A percentile compares a stretch with the other conserved stretches of the same genome.
These are phyloP conservation scores for Spinacia oleracea DNA, from an alignment of 179 eudicot species.

Conservation along the genomic window DNA sequence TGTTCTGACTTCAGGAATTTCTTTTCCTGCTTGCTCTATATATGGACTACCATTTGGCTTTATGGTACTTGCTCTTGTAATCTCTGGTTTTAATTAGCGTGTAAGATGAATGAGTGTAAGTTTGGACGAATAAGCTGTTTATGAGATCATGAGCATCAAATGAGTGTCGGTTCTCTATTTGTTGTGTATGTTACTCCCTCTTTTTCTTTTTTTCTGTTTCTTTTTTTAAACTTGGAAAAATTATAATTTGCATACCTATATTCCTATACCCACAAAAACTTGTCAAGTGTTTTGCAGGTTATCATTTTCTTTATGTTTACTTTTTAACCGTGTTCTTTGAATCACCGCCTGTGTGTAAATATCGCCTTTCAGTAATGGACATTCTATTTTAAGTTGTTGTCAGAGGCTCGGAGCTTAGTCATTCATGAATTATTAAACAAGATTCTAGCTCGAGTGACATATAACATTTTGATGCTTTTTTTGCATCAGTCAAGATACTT, in stretches of 20 bases:
- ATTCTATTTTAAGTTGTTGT: background rate
- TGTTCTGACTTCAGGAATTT: slow-evolving; percentile 58
- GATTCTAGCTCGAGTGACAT: background rate
- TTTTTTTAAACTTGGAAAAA: background rate
- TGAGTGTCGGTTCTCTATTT: background rate
- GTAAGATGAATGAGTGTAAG: background rate
- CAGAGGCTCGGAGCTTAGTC: background rate
- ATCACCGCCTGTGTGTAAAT: background rate
- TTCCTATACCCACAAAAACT: background rate
- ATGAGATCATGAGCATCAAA: background rate
- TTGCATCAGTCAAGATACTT: background rate
- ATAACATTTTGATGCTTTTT: background rate
- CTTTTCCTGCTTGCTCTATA: slow-evolving; percentile 66
- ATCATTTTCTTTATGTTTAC: background rate
- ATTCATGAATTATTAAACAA: background rate
- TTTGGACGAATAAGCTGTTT: background rate
- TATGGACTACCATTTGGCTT: slow-evolving; percentile 83
- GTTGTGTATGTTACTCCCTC: background rate
- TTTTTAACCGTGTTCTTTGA: background rate
- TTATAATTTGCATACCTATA: background rate
- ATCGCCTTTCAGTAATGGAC: background rate
- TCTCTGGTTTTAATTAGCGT: slow-evolving; percentile 2
- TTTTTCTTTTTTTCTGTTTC: too few relatives aligned
- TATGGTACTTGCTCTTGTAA: slow-evolving; percentile 60
- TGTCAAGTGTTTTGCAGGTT: background rate